Base-by-base conservation (phyloP, 169 alveolate genomes). In the Eimeria sp. region DNA sequence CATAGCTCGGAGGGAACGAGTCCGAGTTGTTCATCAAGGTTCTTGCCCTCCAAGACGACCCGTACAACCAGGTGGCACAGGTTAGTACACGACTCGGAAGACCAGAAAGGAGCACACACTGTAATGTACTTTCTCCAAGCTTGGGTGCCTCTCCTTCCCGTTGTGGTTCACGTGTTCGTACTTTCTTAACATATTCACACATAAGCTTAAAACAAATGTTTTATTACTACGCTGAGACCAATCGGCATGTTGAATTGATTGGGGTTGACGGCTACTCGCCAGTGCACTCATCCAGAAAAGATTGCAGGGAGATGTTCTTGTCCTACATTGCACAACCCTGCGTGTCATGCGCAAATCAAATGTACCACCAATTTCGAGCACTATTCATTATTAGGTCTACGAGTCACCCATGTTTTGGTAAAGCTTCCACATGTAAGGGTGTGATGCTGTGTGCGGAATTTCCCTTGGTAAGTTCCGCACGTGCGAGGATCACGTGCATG, bases 1-100 rank as follows among this genome's bases (percentile, higher is more conserved):
- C 87, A 27, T 70, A 6, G 83, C 95, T 72, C 34, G 70, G 76
- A 4, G 61, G 89, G 80, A 27, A 49, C 30, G 73, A 90, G 80
- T 18, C 65, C 43, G 18, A 34, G n/a, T 40, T 0, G 83, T 40
- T 11, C 83, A 14, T 0, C 83, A 73, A 20, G 83, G 83, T 18
- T 57, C 16, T 40, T 73, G 83, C 40, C 20, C 30, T 40, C 83
- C n/a, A 40, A 30, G 49, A 70, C 45, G n/a, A 63, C 34, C 72
- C 25, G 72, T n/a, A 16, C 11, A 22, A 30, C 57, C 54, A 73
- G 83, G 54, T 18, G 54, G 51, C 47, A 4, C 47, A 34, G 83
- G 83, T 40, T 40, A 73, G 83, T 16, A 20, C 51, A 11, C 5
- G 5, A 40, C 54, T 13, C 16, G 57, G 83, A 51, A 16, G 27